phyloP scores from a whole-genome alignment of 306 rosid species.

The Lagenaria siceraria region DNA sequence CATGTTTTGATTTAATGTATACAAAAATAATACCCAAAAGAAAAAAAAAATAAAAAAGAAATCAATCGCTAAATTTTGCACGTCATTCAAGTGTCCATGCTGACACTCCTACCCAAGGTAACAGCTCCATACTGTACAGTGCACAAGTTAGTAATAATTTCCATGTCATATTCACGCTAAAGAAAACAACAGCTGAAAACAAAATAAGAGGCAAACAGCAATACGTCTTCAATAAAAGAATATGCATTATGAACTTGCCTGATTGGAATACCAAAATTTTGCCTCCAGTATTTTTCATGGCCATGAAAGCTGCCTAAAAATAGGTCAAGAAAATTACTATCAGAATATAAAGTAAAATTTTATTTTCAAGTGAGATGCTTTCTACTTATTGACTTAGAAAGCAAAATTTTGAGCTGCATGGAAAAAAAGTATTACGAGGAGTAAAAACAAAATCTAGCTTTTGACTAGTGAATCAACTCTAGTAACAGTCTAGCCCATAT shows the following conservation, averaged over 20 bases:
- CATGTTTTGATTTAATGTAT: background rate
- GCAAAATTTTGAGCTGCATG: background rate
- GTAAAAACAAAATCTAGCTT: background rate
- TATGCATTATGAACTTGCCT: conserved; percentile 40
- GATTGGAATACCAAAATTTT: conserved; percentile 92
- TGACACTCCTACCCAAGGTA: background rate
- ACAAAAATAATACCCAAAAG: background rate
- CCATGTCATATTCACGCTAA: background rate
- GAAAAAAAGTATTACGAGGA: background rate
- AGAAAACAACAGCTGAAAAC: background rate
- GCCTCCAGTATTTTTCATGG: conserved; percentile 90
- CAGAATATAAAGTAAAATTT: background rate
- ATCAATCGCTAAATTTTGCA: background rate
- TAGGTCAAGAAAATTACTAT: conserved; percentile 1
- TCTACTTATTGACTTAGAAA: background rate
- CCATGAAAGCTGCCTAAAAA: conserved; percentile 81
- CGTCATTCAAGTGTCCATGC: background rate
- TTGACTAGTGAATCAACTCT: background rate
- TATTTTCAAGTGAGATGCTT: background rate
- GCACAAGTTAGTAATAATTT: background rate
- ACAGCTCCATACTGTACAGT: background rate
- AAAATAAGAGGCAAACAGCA: background rate
- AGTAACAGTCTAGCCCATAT: background rate
- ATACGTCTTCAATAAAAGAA: background rate
- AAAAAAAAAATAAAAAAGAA: background rate